Conservation (phyloP, 2,329 filamentous ascomycete genomes). For the Fusarium chuoi region DNA sequence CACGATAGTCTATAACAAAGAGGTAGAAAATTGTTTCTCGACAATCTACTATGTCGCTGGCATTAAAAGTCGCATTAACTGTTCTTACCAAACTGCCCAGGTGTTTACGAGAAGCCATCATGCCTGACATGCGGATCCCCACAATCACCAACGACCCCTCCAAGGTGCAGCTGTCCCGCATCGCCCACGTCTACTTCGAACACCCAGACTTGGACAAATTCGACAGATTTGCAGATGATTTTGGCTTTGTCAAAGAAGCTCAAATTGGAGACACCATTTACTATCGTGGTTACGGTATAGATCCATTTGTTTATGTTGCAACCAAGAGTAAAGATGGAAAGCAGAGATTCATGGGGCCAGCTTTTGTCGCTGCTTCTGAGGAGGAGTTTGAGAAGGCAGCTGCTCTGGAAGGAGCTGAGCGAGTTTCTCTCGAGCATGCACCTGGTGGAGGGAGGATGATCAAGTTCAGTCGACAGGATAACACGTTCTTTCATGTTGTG, state of each 20-base stretch:
- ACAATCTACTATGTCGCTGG: neutral
- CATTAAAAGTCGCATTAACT: neutral
- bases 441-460: neutral
- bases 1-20: accelerated
- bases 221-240: neutral
- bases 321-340: neutral
- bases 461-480: neutral
- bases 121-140: neutral
- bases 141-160: neutral
- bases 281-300: neutral
- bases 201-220: neutral
- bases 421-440: neutral
- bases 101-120: neutral
- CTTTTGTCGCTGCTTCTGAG: neutral
- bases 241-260: neutral
- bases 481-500: neutral
- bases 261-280: neutral
- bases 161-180: neutral
- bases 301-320: neutral
- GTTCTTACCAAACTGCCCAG: neutral
- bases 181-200: neutral
- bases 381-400: neutral
- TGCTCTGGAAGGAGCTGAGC: neutral
- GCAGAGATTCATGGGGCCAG: neutral
- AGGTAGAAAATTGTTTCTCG: too few relatives aligned